Evolutionary conservation across 352 stramenopile species (phyloP).

Genomic region (Pythium utonaiense): DNA sequence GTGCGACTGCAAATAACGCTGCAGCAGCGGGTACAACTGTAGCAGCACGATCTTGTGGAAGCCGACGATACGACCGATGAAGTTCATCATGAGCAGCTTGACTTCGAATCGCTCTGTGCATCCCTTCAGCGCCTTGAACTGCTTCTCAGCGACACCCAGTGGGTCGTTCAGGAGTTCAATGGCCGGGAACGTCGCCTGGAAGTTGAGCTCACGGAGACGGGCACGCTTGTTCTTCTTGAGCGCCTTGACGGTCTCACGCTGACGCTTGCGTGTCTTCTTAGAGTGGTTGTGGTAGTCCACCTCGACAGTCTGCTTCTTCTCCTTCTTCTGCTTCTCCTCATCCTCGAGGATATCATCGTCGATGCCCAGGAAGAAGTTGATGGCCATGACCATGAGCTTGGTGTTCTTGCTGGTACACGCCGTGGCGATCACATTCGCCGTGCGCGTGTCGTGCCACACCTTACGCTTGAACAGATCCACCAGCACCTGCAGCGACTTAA

Average conservation of each 20-base stretch:
- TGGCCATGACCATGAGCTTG: conserved; percentile 86
- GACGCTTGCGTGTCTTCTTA: conserved; percentile 94
- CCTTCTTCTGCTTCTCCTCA: conserved; percentile 89
- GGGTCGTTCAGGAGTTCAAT: conserved; percentile 98
- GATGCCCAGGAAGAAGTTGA: conserved; percentile 99
- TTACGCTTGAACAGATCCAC: conserved; percentile 96
- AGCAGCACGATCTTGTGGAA: conserved; percentile 97
- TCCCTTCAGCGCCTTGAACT: conserved; percentile 90
- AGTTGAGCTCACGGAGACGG: conserved; percentile 70
- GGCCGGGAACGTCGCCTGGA: conserved; percentile 90
- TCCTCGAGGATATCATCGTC: conserved; percentile 97
- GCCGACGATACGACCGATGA: conserved; percentile 95
- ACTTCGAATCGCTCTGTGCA: conserved; percentile 91
- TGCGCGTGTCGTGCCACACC: conserved; percentile 96
- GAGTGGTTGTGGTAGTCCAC: conserved; percentile 95
- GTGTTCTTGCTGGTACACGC: conserved; percentile 87
- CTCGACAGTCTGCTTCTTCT: conserved; percentile 74
- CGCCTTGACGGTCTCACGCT: conserved; percentile 81
- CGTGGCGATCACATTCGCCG: conserved; percentile 96
- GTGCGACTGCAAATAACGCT: conserved; percentile 89
- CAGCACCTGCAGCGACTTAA: conserved; percentile 91
- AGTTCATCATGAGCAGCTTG: conserved; percentile 98
- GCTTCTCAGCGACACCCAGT: conserved; percentile 91
- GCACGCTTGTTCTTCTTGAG: conserved; percentile 90
- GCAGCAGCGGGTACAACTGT: conserved; percentile 95